Evolutionary conservation across 2,329 filamentous ascomycete species (phyloP).

Genomic region (Phaeomoniella chlamydospora): DNA sequence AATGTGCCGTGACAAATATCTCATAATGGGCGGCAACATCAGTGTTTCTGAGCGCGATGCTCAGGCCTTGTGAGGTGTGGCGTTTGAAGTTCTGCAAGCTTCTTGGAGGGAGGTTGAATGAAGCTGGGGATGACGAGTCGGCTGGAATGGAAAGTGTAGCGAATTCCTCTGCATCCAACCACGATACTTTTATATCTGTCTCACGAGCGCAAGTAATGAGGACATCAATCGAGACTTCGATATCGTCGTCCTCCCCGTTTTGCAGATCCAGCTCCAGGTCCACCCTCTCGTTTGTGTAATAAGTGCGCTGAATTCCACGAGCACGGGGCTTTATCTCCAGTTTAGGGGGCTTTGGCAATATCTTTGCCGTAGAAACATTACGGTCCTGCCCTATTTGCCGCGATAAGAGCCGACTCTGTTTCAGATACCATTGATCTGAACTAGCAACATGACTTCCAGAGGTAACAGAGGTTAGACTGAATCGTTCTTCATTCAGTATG

Average conservation of each 20-base stretch:
- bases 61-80: background rate
- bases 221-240: background rate
- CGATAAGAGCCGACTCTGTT: conserved; percentile 16
- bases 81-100: background rate
- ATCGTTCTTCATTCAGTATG: conserved; percentile 47
- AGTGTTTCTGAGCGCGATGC: conserved; percentile 29
- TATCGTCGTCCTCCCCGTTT: conserved; percentile 52
- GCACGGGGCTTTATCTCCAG: conserved; percentile 59
- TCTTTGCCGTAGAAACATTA: conserved; percentile 45
- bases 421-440: conserved; percentile 28
- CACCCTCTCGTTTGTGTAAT: conserved; percentile 74
- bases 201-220: background rate
- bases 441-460: conserved; percentile 20
- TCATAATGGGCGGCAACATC: conserved; percentile 44
- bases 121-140: background rate
- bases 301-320: conserved; percentile 49
- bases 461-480: conserved; percentile 54
- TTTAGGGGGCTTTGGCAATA: conserved; percentile 84
- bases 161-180: background rate
- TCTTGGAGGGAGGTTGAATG: background rate
- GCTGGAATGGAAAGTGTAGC: background rate
- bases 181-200: background rate
- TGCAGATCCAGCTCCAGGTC: conserved; percentile 52
- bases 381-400: conserved; percentile 28
- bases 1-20: conserved; percentile 58